These are phyloP conservation scores for Penicillium crustosum DNA, from an alignment of 2,329 filamentous ascomycete genomes.

Conservation along the genomic window DNA sequence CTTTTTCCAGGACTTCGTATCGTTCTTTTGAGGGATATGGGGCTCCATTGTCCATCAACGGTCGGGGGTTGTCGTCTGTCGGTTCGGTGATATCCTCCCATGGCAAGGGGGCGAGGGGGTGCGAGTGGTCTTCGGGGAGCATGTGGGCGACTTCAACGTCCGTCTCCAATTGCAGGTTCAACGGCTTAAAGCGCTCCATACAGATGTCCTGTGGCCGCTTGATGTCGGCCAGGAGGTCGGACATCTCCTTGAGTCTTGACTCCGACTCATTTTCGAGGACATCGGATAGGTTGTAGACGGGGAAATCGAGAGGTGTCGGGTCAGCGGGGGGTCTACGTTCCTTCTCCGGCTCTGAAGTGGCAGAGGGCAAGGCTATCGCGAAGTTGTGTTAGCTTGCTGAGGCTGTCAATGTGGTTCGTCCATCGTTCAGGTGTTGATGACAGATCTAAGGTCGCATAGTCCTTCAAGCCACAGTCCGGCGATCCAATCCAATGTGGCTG, in stretches of 20 bases:
- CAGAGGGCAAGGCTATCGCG: conserved; percentile 31
- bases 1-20: conserved; percentile 50
- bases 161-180: conserved; percentile 43
- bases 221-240: conserved; percentile 47
- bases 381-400: conserved; percentile 13
- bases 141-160: conserved; percentile 40
- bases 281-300: conserved; percentile 45
- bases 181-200: conserved; percentile 37
- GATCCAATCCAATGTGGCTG: neutral
- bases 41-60: conserved; percentile 50
- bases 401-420: neutral
- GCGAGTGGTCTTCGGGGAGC: conserved; percentile 36
- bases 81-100: conserved; percentile 31
- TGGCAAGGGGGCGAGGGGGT: conserved; percentile 39
- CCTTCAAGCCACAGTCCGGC: neutral
- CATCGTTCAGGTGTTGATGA: no score
- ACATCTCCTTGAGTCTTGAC: conserved; percentile 39
- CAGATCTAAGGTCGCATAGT: neutral
- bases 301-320: conserved; percentile 55
- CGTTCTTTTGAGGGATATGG: conserved; percentile 50
- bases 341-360: conserved; percentile 37
- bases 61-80: conserved; percentile 29
- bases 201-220: conserved; percentile 44
- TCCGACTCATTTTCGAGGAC: conserved; percentile 35
- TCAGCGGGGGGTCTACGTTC: conserved; percentile 51